These are phyloP conservation scores for Cicer pinnatifidum DNA, from an alignment of 306 rosid genomes.

Conservation along the genomic window DNA sequence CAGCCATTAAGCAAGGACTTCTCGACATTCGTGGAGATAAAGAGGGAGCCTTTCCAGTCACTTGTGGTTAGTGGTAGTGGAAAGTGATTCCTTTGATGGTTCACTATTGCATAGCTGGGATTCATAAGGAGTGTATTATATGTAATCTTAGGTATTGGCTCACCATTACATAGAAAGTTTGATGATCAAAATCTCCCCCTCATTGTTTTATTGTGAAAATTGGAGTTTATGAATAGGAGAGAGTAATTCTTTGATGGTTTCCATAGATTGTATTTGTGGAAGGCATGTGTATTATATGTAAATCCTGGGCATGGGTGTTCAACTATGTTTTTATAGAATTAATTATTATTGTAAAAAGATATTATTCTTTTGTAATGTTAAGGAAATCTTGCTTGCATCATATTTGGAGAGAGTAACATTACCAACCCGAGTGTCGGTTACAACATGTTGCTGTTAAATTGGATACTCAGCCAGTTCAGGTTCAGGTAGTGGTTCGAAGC, in stretches of 20 bases:
- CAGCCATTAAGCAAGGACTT: slow-evolving; percentile 71
- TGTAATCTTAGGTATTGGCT: slow-evolving; percentile 27
- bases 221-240: slow-evolving; percentile 58
- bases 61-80: slow-evolving; percentile 74
- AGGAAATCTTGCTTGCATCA: slow-evolving; percentile 12
- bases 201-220: slow-evolving; percentile 36
- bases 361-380: background rate
- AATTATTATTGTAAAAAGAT: slow-evolving; percentile 9
- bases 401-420: slow-evolving; percentile 7
- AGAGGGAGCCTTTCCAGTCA: slow-evolving; percentile 84
- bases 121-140: slow-evolving; percentile 44
- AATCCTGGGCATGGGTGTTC: slow-evolving; percentile 22
- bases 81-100: slow-evolving; percentile 45
- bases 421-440: background rate
- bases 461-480: no score
- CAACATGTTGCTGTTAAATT: no score
- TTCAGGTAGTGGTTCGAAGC: no score
- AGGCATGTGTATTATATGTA: slow-evolving; percentile 42
- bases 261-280: slow-evolving; percentile 41
- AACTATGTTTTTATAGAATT: slow-evolving; percentile 7
- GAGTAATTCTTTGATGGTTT: slow-evolving; percentile 49
- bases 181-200: slow-evolving; percentile 9
- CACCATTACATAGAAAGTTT: slow-evolving; percentile 25
- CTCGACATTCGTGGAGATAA: slow-evolving; percentile 86
- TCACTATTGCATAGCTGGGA: slow-evolving; percentile 27